Evolutionary conservation across 2,329 filamentous ascomycete genomes (phyloP).

Genomic region (Aspergillus ibericus): DNA sequence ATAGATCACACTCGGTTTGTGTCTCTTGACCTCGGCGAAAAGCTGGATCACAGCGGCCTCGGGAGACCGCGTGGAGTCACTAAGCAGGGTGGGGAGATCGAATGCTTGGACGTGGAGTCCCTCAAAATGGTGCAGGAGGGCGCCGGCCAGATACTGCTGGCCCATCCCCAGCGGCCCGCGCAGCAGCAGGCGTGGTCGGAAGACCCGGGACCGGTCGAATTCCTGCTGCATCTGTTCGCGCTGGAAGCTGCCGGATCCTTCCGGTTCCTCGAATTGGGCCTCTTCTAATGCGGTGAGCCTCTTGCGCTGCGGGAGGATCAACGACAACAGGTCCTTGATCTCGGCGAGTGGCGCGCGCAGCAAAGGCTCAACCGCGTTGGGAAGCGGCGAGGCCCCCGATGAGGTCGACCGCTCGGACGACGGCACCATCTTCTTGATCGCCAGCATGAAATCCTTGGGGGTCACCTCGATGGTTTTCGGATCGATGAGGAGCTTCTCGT

Average conservation of each 20-base stretch:
- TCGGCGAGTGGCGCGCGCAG: constrained; percentile 69
- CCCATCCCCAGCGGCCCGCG: constrained; percentile 87
- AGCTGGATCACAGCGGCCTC: constrained; percentile 88
- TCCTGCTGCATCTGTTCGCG: constrained; percentile 74
- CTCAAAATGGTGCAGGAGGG: constrained; percentile 86
- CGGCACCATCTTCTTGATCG: constrained; percentile 92
- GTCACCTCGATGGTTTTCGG: constrained; percentile 79
- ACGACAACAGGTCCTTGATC: constrained; percentile 70
- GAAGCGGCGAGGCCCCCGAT: constrained; percentile 78
- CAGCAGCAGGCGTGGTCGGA: constrained; percentile 83
- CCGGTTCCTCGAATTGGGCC: constrained; percentile 84
- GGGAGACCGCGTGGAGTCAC: constrained; percentile 74
- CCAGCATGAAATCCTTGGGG: constrained; percentile 95
- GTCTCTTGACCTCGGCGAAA: constrained; percentile 87
- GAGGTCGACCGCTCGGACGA: constrained; percentile 89
- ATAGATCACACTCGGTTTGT: constrained; percentile 95
- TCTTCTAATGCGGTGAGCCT: constrained; percentile 88
- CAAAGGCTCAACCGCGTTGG: constrained; percentile 76
- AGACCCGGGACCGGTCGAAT: constrained; percentile 85
- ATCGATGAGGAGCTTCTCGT: constrained; percentile 86
- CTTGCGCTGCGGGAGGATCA: constrained; percentile 80
- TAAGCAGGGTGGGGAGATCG: constrained; percentile 82
- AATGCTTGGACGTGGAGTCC: constrained; percentile 93
- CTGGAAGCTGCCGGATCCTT: constrained; percentile 79
- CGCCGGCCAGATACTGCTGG: constrained; percentile 82